phyloP scores from a whole-genome alignment of 129 eudicot species.

The Pulicaria dysenterica region DNA sequence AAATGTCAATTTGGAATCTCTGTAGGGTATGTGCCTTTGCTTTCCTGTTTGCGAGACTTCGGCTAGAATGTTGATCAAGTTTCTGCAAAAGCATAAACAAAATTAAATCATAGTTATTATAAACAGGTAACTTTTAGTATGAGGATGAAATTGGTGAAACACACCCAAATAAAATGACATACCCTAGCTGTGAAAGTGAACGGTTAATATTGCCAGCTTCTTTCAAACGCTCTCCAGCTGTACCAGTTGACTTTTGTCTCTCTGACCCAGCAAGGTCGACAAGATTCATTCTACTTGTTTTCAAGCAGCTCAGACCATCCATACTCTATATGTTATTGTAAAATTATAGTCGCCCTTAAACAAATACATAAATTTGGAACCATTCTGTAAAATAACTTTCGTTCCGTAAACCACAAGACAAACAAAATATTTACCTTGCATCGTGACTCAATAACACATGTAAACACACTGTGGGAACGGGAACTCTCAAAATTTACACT shows the following conservation, averaged over 20 bases:
- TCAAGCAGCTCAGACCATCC: conserved; percentile 85
- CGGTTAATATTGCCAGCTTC: conserved; percentile 99
- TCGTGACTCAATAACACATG: conserved; percentile 95
- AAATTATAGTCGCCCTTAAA: not conserved
- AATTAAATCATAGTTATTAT: not conserved
- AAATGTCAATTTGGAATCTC: conserved; percentile 96
- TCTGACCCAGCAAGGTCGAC: conserved; percentile 99
- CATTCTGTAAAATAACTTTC: not conserved
- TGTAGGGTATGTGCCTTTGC: conserved; percentile 93
- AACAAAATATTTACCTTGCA: conserved; percentile 64
- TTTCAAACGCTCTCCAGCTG: conserved; percentile 97
- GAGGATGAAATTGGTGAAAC: not conserved
- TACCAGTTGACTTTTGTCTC: conserved; percentile 94
- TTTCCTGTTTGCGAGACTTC: conserved; percentile 98
- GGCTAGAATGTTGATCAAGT: conserved; percentile 87
- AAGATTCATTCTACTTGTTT: conserved; percentile 85
- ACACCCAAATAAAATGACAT: conserved; percentile 31
- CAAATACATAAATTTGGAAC: not conserved
- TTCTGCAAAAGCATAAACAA: conserved; percentile 52
- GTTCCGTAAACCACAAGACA: not conserved
- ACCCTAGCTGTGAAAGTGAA: conserved; percentile 99
- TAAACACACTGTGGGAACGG: conserved; percentile 95
- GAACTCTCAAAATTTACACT: conserved; percentile 90
- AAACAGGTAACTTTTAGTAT: not conserved
- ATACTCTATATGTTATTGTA: conserved; percentile 47